phyloP scores from a whole-genome alignment of 306 rosid species.

The Sophora flavescens region DNA sequence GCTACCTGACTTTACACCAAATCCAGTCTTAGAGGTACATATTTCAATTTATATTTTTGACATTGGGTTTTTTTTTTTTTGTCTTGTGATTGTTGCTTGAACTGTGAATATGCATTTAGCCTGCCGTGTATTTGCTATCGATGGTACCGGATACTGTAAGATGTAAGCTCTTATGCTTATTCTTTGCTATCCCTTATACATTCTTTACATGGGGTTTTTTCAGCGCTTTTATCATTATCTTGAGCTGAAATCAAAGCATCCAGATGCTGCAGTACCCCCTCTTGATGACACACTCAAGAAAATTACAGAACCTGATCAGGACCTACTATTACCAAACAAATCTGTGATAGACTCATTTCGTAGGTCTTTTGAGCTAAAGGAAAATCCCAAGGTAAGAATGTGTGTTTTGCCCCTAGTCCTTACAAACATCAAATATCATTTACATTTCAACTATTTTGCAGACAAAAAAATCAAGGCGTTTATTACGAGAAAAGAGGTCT shows the following conservation, averaged over 20 bases:
- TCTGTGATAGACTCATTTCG: conserved; percentile 58
- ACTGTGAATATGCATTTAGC: conserved; percentile 12
- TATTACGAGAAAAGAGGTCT: conserved; percentile 53
- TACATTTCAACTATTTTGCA: conserved; percentile 44
- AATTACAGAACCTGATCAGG: conserved; percentile 73
- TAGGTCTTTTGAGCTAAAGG: conserved; percentile 63
- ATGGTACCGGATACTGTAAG: conserved; percentile 6
- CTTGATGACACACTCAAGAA: conserved; percentile 79
- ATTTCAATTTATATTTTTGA: conserved; percentile 22
- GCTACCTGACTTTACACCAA: conserved; percentile 80
- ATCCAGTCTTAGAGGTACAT: conserved; percentile 84
- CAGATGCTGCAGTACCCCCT: conserved; percentile 79
- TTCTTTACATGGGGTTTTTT: not conserved
- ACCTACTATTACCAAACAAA: conserved; percentile 63
- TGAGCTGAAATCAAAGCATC: conserved; percentile 81
- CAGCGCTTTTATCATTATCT: conserved; percentile 81
- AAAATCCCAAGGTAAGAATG: conserved; percentile 66
- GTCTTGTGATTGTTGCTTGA: conserved; percentile 3
- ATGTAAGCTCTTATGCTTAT: conserved; percentile 18
- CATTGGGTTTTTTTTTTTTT: not conserved
- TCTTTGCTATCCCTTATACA: not conserved
- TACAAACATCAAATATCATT: conserved; percentile 16
- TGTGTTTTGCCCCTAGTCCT: not conserved
- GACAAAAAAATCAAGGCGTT: conserved; percentile 69
- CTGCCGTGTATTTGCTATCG: conserved; percentile 16